phyloP scores from a whole-genome alignment of 2,329 filamentous ascomycete genomes.

The Fusarium nisikadoi region DNA sequence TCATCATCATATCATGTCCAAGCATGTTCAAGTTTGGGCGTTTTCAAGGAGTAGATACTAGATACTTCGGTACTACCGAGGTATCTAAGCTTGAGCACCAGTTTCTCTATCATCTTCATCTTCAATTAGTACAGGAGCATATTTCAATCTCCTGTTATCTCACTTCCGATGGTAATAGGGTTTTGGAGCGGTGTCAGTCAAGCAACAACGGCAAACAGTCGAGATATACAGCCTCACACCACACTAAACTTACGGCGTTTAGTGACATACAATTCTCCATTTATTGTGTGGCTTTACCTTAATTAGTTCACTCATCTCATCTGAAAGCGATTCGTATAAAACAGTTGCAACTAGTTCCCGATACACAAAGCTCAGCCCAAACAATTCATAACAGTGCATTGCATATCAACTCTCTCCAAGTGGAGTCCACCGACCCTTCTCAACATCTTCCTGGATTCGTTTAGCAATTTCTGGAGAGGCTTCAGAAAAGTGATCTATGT shows the following conservation, averaged over 20 bases:
- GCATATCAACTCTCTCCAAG: background rate
- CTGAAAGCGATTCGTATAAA: fast-evolving
- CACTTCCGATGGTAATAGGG: fast-evolving
- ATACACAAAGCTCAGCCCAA: background rate
- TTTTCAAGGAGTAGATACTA: background rate
- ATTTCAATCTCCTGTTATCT: background rate
- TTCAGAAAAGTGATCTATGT: background rate
- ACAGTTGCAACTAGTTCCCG: fast-evolving
- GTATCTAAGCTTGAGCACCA: background rate
- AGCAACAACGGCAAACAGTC: background rate
- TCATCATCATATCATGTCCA: background rate
- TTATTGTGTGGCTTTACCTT: too few species aligned
- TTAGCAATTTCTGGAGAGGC: background rate
- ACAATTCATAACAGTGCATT: background rate
- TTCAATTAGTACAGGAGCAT: background rate
- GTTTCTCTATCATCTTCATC: background rate
- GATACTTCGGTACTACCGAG: background rate
- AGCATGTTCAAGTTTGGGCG: fast-evolving
- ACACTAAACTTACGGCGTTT: background rate
- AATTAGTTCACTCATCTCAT: background rate
- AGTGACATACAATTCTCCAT: background rate
- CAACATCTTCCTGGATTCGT: background rate
- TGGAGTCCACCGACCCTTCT: background rate
- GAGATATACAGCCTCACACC: too few species aligned
- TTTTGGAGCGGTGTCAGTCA: fast-evolving